Evolutionary conservation across 345 rosid species (phyloP), one percentile per base, ranked within the genome.

Genomic region (Reutealis trisperma): DNA sequence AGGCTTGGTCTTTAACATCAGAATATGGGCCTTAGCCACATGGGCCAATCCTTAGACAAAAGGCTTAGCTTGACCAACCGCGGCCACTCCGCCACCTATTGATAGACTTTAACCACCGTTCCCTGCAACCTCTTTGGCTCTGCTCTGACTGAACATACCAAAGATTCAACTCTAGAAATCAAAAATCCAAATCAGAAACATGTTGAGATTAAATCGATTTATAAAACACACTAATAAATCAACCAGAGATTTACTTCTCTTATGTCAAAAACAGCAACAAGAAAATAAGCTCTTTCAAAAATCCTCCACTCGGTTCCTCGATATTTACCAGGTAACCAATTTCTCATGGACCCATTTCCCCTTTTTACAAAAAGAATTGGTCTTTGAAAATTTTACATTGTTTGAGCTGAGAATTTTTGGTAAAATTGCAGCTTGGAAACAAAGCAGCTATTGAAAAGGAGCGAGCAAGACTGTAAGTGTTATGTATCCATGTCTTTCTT

Each of bases 401-500:
- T 52, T 75, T 41, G 77, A 44, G 71, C 59, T 52, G 16, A 42
- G 72, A 34, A 34, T 72, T 60, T 71, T 30, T 32, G 65, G 19
- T 7, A 22, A 9, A 49, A 19, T 61, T 75, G 63, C 87, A 95
- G 99, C 73, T 93, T 25, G 91, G 87, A 42, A 88, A 87, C 87
- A 93, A 89, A 82, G 87, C 80, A 63, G 93, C 95, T 18, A 90
- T 92, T 41, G 89, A 81, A 79, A 91, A 95, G 83, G 94, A 92
- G 75, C 96, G 98, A 52, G 93, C 87, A 13, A 91, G 98, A 83
- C 87, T 95, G 99, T 95, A 86, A 89, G 93, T 71, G n/a, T 15
- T 70, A 7, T 32, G 5, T 25, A 6, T 25, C 7, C 51, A 24
- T 25, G 0, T 45, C 8, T 70, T 45, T 34, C 37, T 6, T 47